phyloP scores from a whole-genome alignment of 75 land plant genomes.

The Gnetum montanum region DNA sequence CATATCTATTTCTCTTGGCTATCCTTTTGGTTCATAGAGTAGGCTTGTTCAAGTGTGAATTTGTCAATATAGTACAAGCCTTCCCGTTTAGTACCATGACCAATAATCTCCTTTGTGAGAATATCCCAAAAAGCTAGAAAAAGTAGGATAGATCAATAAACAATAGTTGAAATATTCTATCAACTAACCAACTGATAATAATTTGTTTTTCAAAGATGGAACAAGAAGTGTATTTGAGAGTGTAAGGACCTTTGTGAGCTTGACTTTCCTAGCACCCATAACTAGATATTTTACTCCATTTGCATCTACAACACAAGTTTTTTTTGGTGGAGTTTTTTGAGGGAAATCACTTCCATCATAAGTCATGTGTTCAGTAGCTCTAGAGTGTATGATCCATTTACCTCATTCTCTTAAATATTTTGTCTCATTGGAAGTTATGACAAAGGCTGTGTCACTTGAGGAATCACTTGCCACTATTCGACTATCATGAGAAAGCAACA shows the following conservation, averaged over 20 bases:
- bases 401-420: not conserved
- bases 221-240: conserved; percentile 7
- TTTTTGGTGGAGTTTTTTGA: not conserved
- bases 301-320: conserved; percentile 10
- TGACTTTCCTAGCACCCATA: conserved; percentile 11
- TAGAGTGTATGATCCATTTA: conserved; percentile 17
- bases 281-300: conserved; percentile 18
- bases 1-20: conserved; percentile 8
- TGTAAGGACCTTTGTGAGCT: conserved; percentile 6
- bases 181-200: conserved; percentile 10
- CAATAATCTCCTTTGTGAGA: conserved; percentile 31
- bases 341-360: not conserved
- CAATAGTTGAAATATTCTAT: conserved; percentile 11
- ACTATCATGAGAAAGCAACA: too few relatives aligned
- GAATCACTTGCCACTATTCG: too few relatives aligned
- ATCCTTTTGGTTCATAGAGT: not conserved
- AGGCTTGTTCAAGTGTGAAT: conserved; percentile 2
- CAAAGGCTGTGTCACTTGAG: not conserved
- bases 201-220: conserved; percentile 2
- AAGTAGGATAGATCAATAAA: conserved; percentile 8
- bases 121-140: conserved; percentile 17
- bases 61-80: conserved; percentile 22
- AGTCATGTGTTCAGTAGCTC: conserved; percentile 23
- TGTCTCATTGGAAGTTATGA: not conserved
- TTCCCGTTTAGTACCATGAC: conserved; percentile 29